Conservation (phyloP, 192 early-diverging fungal species). For the Mortierella antarctica region DNA sequence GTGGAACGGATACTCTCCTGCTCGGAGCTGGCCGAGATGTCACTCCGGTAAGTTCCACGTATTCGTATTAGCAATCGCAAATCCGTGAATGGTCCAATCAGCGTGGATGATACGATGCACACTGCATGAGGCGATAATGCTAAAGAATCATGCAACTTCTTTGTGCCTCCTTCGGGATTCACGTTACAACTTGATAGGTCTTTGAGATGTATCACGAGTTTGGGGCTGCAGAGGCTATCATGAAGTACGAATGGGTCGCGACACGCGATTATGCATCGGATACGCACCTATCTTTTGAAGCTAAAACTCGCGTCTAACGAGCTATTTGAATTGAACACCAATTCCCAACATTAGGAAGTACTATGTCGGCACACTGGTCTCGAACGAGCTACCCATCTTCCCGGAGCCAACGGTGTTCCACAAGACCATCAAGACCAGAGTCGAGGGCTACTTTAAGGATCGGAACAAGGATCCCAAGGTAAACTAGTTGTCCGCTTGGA, state of each 20-base stretch:
- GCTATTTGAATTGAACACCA: too few relatives aligned
- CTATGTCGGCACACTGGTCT: conserved; percentile 54
- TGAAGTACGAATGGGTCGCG: conserved; percentile 39
- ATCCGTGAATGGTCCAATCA: conserved; percentile 6
- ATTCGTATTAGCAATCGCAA: not conserved
- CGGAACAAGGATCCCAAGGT: conserved; percentile 62
- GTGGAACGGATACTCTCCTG: conserved; percentile 59
- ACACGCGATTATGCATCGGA: not conserved
- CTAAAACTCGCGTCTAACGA: too few relatives aligned
- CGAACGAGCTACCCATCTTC: conserved; percentile 61
- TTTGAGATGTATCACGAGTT: conserved; percentile 62
- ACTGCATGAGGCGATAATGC: not conserved
- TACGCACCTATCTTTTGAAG: not conserved
- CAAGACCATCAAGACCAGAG: conserved; percentile 59
- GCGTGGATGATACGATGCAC: not conserved
- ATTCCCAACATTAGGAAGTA: conserved; percentile 46
- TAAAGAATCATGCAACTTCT: conserved; percentile 13
- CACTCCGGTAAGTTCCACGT: conserved; percentile 58
- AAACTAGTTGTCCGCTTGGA: not conserved
- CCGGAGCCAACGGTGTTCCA: conserved; percentile 61
- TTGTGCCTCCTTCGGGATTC: not conserved
- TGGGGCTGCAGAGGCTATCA: conserved; percentile 49
- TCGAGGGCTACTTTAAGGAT: conserved; percentile 59
- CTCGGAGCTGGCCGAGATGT: conserved; percentile 61
- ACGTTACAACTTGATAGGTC: conserved; percentile 19